phyloP scores from a whole-genome alignment of 257 asterid genomes.

The Nicotiana benthamiana region DNA sequence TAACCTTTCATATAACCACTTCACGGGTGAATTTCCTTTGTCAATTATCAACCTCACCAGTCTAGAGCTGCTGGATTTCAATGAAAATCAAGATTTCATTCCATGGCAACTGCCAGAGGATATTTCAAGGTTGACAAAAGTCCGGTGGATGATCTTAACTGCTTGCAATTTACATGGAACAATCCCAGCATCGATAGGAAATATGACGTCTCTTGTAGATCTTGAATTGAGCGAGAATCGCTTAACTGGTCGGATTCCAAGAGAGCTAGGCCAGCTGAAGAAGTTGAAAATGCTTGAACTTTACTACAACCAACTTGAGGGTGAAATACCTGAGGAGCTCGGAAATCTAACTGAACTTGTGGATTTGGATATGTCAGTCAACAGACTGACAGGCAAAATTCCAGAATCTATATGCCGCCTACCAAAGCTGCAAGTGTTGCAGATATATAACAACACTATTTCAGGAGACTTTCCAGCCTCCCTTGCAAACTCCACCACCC shows the following conservation, averaged over 20 bases:
- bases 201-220: slow-evolving; percentile 63
- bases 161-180: slow-evolving; percentile 53
- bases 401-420: slow-evolving; percentile 57
- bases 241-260: slow-evolving; percentile 48
- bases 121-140: slow-evolving; percentile 33
- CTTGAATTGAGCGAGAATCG: slow-evolving; percentile 70
- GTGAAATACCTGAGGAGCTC: slow-evolving; percentile 62
- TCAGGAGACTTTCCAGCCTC: slow-evolving; percentile 55
- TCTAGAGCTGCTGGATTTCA: slow-evolving; percentile 51
- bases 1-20: slow-evolving; percentile 55
- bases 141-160: slow-evolving; percentile 34
- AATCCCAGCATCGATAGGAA: slow-evolving; percentile 44
- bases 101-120: slow-evolving; percentile 50
- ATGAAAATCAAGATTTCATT: slow-evolving; percentile 35
- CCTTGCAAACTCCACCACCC: slow-evolving; percentile 50
- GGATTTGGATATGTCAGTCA: slow-evolving; percentile 70
- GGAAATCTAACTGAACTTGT: slow-evolving; percentile 53
- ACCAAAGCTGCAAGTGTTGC: slow-evolving; percentile 48
- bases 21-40: slow-evolving; percentile 59
- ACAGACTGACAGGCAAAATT: slow-evolving; percentile 41
- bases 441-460: slow-evolving; percentile 67
- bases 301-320: slow-evolving; percentile 62
- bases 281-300: slow-evolving; percentile 68
- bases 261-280: slow-evolving; percentile 43
- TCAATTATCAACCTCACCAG: slow-evolving; percentile 57